Evolutionary conservation across 441 rosid genomes (phyloP).

Genomic region (Pelargonium fulgidum): DNA sequence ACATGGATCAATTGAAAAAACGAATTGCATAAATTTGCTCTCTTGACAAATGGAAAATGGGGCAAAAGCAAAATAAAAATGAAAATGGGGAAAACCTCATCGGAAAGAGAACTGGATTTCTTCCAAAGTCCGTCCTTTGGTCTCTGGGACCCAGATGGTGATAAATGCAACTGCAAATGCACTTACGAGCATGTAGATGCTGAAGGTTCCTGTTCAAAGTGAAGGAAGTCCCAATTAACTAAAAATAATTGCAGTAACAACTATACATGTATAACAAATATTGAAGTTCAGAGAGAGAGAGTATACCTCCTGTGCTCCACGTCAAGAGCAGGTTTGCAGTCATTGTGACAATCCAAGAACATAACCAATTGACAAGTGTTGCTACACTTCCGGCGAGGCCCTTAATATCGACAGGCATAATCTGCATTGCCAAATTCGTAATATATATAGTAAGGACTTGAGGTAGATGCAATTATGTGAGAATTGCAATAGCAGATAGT

Average conservation of each 20-base stretch:
- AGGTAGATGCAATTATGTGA: neutral
- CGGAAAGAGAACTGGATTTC: slow-evolving; percentile 84
- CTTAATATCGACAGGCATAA: slow-evolving; percentile 63
- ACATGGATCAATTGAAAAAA: no score
- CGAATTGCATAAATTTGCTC: no score
- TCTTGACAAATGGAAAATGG: neutral
- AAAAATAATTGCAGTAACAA: no score
- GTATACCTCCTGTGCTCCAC: slow-evolving; percentile 82
- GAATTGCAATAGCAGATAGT: neutral
- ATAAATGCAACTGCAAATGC: slow-evolving; percentile 52
- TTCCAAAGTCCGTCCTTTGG: slow-evolving; percentile 79
- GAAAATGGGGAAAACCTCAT: slow-evolving; percentile 29
- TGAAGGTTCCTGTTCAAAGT: slow-evolving; percentile 59
- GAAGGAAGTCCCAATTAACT: neutral
- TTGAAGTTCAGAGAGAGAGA: neutral
- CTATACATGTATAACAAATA: no score
- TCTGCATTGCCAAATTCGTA: neutral
- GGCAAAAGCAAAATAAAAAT: neutral
- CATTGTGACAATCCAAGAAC: slow-evolving; percentile 55
- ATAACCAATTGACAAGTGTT: slow-evolving; percentile 63
- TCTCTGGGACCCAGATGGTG: slow-evolving; percentile 71
- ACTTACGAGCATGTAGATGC: slow-evolving; percentile 47
- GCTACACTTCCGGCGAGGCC: slow-evolving; percentile 85
- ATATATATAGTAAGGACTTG: no score
- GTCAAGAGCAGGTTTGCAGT: slow-evolving; percentile 76